phyloP scores from a whole-genome alignment of 2,329 filamentous ascomycete genomes.

The Dendrostoma leiphaemia region DNA sequence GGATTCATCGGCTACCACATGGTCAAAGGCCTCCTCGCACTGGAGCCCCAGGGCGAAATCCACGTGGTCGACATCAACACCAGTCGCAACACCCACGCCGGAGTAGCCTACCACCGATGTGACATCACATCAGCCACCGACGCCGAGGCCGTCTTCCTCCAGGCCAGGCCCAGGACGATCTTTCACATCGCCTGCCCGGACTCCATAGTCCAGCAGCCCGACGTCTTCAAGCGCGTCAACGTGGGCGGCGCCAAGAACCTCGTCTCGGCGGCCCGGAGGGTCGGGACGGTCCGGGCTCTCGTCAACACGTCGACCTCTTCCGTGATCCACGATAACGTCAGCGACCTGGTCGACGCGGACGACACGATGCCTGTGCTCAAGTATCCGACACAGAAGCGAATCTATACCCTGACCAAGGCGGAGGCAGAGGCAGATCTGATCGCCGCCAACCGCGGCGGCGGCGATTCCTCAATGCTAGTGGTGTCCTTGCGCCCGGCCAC shows the following conservation, averaged over 20 bases:
- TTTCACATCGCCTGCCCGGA: no score
- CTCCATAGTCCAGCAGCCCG: slow-evolving; percentile 14
- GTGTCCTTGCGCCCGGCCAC: slow-evolving; percentile 19
- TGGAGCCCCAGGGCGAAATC: no score
- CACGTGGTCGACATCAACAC: no score
- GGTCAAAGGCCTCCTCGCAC: no score
- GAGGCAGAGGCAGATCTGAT: slow-evolving; percentile 21
- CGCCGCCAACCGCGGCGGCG: slow-evolving; percentile 18
- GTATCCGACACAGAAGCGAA: slow-evolving; percentile 21
- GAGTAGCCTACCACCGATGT: no score
- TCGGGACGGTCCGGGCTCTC: slow-evolving; percentile 20
- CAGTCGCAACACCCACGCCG: no score
- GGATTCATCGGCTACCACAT: no score
- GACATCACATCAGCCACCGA: no score
- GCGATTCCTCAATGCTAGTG: slow-evolving; percentile 18
- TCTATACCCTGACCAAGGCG: slow-evolving; percentile 23
- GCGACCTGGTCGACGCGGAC: slow-evolving; percentile 16
- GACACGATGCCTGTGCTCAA: slow-evolving; percentile 21
- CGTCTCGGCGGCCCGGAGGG: slow-evolving; percentile 9
- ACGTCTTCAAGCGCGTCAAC: no score
- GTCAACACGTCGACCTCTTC: slow-evolving; percentile 22
- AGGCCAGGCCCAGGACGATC: no score
- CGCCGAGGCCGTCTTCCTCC: no score
- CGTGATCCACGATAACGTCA: slow-evolving; percentile 22
- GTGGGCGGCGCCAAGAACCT: slow-evolving; percentile 21